phyloP scores from a whole-genome alignment of 2,329 filamentous ascomycete species.

The Tolypocladium tropicale region DNA sequence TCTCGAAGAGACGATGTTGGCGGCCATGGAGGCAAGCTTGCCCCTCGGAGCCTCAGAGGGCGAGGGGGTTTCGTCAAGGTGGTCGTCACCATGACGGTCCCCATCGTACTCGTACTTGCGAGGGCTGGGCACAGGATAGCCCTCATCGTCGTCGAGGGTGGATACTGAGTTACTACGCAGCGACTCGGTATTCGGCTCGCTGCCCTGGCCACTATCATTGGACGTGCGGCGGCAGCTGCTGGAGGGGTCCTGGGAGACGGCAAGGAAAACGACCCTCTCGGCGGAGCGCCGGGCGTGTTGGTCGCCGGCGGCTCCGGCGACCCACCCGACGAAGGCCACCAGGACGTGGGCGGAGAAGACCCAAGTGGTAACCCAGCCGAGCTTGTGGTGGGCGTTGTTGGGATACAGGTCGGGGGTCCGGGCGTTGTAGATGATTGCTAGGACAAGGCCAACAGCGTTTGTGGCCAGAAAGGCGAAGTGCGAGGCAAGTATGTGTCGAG shows the following conservation, averaged over 20 bases:
- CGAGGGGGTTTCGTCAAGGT: constrained; percentile 14
- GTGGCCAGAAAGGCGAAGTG: constrained; percentile 59
- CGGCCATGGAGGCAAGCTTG: constrained; percentile 43
- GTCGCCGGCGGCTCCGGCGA: constrained; percentile 25
- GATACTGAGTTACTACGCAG: constrained; percentile 56
- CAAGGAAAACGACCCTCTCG: constrained; percentile 51
- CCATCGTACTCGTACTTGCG: constrained; percentile 37
- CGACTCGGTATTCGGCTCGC: constrained; percentile 58
- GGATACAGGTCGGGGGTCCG: constrained; percentile 79
- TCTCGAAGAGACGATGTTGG: constrained; percentile 42
- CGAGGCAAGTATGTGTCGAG: constrained; percentile 56
- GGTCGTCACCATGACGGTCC: constrained; percentile 31
- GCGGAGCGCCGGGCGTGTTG: constrained; percentile 10
- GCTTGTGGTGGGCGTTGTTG: constrained; percentile 78
- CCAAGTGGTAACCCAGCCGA: constrained; percentile 76
- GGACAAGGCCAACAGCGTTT: constrained; percentile 54
- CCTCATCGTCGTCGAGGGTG: constrained; percentile 39
- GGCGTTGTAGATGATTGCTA: constrained; percentile 64
- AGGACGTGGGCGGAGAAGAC: constrained; percentile 60
- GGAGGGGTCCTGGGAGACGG: constrained; percentile 46
- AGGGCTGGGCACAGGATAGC: constrained; percentile 22
- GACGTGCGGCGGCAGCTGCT: constrained; percentile 47
- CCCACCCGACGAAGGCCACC: constrained; percentile 54
- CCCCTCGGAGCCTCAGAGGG: constrained; percentile 29
- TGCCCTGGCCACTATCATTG: constrained; percentile 65